Evolutionary conservation across 768 basidiomycete species (phyloP), one percentile per base, ranked within the genome.

Genomic region (Agrocybe pediades): DNA sequence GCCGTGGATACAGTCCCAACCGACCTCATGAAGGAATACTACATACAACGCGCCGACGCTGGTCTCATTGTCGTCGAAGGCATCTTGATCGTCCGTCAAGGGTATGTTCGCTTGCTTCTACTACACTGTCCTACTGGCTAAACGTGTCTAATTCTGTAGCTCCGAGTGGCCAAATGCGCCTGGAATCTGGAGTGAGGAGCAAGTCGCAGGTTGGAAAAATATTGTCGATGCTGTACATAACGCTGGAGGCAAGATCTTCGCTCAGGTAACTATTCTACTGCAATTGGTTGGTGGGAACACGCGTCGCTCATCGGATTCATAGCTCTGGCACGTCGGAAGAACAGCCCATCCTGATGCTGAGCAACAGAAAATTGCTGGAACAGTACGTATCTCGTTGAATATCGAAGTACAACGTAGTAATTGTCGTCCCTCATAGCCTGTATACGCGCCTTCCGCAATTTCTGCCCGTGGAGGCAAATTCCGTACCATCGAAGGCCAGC

Each of bases 151-250:
- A 26, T 13, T 36, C 11, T 36, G 13, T 42, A 79, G 78, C 5
- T 70, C 76, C 6, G 74, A 77, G 55, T 79, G 74, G 74, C 69
- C 66, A 13, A 60, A 72, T 54, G 73, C 73, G 2, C 78, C 78
- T 19, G 80, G 80, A 4, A 74, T 80, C 23, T 81, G 78, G 77
- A 74, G 64, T 53, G 56, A 68, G 9, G 72, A 75, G 26, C 78
- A 81, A 53, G 66, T 76, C 9, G 57, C 58, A 16, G 78, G 64
- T 3, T 82, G 80, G 79, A 78, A 72, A 55, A 73, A 69, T 43
- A 66, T 83, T 45, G 74, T 70, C 1, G 76, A 78, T 44, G 72
- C 70, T 1, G 77, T 84, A 7, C 81, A 83, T 57, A 60, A 64
- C 7, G 75, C 72, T 30, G 78, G 76, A 7, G 70, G 74, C 6